phyloP scores from a whole-genome alignment of 495 filamentous ascomycete genomes.

The Evansstolkia leycettana region DNA sequence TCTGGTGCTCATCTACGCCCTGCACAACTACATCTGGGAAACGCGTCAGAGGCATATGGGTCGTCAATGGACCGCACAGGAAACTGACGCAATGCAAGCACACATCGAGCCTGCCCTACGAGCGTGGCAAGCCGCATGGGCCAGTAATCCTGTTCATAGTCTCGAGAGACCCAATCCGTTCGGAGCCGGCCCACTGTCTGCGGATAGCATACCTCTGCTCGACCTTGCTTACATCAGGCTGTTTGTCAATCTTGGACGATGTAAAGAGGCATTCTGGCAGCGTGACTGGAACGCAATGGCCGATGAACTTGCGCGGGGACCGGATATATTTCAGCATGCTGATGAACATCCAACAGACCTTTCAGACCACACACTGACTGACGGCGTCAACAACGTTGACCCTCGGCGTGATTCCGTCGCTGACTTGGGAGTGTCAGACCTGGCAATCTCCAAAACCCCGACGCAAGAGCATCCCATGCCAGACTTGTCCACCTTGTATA shows the following conservation, averaged over 20 bases:
- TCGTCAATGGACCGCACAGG: slow-evolving; percentile 79
- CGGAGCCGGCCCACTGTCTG: slow-evolving; percentile 78
- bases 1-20: slow-evolving; percentile 81
- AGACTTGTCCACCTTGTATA: slow-evolving; percentile 19
- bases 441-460: slow-evolving; percentile 30
- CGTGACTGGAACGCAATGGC: slow-evolving; percentile 90
- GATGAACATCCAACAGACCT: slow-evolving; percentile 32
- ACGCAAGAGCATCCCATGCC: slow-evolving; percentile 28
- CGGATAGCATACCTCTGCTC: slow-evolving; percentile 87
- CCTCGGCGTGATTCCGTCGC: slow-evolving; percentile 26
- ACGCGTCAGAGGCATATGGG: slow-evolving; percentile 84
- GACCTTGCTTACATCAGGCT: slow-evolving; percentile 90
- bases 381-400: slow-evolving; percentile 8
- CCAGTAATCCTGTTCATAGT: slow-evolving; percentile 74
- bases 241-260: slow-evolving; percentile 82
- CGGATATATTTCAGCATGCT: slow-evolving; percentile 61
- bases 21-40: slow-evolving; percentile 99
- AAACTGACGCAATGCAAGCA: slow-evolving; percentile 91
- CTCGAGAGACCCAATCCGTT: slow-evolving; percentile 81
- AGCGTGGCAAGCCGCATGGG: slow-evolving; percentile 94
- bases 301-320: slow-evolving; percentile 73
- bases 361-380: slow-evolving; percentile 21
- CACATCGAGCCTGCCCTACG: slow-evolving; percentile 90
- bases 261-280: slow-evolving; percentile 91
- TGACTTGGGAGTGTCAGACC: slow-evolving; percentile 27